These are phyloP conservation scores for Aspergillus versicolor DNA, from an alignment of 2,329 filamentous ascomycete species.

Conservation along the genomic window DNA sequence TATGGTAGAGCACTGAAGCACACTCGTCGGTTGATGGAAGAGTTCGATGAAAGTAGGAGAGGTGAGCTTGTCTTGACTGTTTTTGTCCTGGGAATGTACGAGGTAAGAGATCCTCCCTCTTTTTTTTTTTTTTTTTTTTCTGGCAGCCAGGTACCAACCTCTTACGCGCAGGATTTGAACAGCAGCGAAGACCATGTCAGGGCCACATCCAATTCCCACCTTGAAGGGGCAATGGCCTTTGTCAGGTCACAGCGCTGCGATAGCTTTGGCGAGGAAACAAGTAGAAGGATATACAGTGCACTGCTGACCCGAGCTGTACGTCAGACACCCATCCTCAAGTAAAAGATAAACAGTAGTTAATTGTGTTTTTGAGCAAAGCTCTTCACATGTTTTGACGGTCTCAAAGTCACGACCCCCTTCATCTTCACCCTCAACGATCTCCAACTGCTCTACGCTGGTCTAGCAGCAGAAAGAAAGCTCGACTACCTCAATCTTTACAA, in stretches of 20 bases:
- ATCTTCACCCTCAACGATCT: conserved; percentile 9
- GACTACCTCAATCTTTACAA: conserved; percentile 2
- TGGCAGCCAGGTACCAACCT: background rate
- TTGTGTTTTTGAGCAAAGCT: background rate
- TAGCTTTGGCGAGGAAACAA: conserved; percentile 1
- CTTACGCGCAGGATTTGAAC: conserved; percentile 1
- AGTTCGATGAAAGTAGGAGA: background rate
- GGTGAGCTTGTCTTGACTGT: conserved; percentile 3
- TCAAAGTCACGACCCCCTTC: background rate
- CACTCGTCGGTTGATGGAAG: conserved; percentile 6
- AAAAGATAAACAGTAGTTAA: background rate
- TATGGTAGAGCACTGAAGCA: conserved; percentile 7
- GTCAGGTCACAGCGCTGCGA: background rate
- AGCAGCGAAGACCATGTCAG: background rate
- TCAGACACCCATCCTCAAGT: background rate
- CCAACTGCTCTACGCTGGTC: background rate
- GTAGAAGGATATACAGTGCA: conserved; percentile 3
- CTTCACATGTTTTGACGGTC: conserved; percentile 5
- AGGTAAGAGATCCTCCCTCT: background rate
- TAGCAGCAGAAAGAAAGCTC: background rate
- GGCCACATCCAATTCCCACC: conserved; percentile 2
- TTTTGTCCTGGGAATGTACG: conserved; percentile 9
- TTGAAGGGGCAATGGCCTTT: conserved; percentile 7
- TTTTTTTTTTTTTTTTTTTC: too few relatives aligned
- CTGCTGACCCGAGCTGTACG: conserved; percentile 6